Evolutionary conservation across 148 eudicot species (phyloP).

Genomic region (Rhododendron henanense): DNA sequence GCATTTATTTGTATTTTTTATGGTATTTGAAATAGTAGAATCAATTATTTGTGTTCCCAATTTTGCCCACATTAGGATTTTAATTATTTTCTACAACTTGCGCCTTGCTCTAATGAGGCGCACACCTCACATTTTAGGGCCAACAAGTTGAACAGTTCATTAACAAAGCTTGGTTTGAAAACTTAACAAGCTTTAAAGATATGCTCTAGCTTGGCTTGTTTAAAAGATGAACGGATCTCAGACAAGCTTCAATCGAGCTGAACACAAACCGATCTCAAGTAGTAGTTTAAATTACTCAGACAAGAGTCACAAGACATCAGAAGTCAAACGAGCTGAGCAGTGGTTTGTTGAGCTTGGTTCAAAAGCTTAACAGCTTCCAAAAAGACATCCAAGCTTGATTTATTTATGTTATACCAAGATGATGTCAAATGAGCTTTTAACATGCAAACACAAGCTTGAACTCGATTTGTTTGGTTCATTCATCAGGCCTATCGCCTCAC

Average conservation of each 20-base stretch:
- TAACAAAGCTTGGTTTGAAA: neutral
- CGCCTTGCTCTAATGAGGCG: neutral
- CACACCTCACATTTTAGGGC: neutral
- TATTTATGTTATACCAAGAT: too few relatives aligned
- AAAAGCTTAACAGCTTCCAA: neutral
- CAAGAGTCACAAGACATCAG: neutral
- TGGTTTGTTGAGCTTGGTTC: too few relatives aligned
- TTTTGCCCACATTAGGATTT: too few relatives aligned
- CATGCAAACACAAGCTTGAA: neutral
- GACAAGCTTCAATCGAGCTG: neutral
- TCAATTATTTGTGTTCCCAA: too few relatives aligned
- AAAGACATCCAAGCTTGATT: neutral
- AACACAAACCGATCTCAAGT: neutral
- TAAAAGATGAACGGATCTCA: neutral
- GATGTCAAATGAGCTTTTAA: too few relatives aligned
- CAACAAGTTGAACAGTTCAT: neutral
- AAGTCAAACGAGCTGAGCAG: neutral
- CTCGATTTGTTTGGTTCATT: neutral
- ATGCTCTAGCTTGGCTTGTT: neutral
- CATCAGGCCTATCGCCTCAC: neutral
- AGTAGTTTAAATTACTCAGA: neutral
- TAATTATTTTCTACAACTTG: too few relatives aligned
- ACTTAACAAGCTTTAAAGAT: neutral
- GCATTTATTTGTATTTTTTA: neutral
- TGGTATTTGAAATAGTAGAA: neutral